phyloP scores from a whole-genome alignment of 352 stramenopile genomes.

The Phytopythium boreale region DNA sequence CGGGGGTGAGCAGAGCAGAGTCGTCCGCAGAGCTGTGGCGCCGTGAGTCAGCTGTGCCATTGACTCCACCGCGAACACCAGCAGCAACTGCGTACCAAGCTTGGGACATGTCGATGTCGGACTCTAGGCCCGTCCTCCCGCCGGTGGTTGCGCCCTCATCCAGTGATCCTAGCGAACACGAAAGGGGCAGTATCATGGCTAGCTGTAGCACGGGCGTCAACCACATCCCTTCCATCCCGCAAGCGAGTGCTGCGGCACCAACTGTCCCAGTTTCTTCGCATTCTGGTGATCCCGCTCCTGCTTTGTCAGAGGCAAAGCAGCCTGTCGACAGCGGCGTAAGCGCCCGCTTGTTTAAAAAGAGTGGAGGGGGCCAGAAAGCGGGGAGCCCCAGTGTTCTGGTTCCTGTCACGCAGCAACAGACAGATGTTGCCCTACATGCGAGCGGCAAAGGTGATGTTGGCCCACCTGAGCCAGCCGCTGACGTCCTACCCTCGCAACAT shows the following conservation, averaged over 20 bases:
- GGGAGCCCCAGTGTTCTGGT: neutral
- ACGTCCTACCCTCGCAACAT: neutral
- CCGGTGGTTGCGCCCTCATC: neutral
- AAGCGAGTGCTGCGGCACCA: neutral
- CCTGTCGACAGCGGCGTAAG: neutral
- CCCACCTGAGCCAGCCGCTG: neutral
- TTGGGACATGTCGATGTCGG: neutral
- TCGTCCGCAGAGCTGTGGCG: neutral
- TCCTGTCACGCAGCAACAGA: neutral
- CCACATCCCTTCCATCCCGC: neutral
- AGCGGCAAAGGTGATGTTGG: neutral
- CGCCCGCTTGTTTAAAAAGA: neutral
- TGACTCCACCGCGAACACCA: neutral
- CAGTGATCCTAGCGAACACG: neutral
- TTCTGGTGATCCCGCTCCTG: neutral
- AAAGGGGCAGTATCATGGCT: neutral
- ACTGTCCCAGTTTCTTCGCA: neutral
- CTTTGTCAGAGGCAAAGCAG: neutral
- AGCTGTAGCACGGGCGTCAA: neutral
- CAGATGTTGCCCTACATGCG: neutral
- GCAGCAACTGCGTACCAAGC: neutral
- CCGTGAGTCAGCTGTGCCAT: neutral
- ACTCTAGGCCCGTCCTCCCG: neutral
- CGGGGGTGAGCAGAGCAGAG: neutral
- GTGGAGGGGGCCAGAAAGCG: too few species aligned